These are phyloP conservation scores for Kwoniella shandongensis DNA, from an alignment of 768 basidiomycete species.

Conservation along the genomic window DNA sequence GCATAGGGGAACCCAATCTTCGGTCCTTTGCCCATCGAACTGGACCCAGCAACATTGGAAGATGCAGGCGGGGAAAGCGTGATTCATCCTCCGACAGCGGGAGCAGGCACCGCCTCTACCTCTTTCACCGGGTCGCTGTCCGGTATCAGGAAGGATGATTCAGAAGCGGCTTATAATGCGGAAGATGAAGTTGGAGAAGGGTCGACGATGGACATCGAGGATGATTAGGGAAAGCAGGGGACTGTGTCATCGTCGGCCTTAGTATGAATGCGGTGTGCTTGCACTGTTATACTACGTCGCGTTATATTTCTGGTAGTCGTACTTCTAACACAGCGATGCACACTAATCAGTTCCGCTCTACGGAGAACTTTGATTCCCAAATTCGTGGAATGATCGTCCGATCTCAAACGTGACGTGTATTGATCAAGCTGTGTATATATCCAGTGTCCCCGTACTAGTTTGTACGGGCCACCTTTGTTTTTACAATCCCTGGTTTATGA, in stretches of 20 bases:
- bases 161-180: constrained; percentile 5
- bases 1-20: constrained; percentile 33
- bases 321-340: too few relatives aligned
- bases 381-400: too few relatives aligned
- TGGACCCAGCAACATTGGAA: constrained; percentile 16
- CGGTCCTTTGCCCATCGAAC: constrained; percentile 30
- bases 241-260: too few relatives aligned
- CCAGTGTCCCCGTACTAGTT: too few relatives aligned
- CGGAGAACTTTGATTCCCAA: too few relatives aligned
- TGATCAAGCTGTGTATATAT: too few relatives aligned
- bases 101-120: background rate
- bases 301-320: too few relatives aligned
- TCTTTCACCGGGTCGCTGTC: background rate
- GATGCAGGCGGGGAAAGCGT: constrained; percentile 27
- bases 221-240: constrained; percentile 20
- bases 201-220: constrained; percentile 39
- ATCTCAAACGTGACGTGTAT: too few relatives aligned
- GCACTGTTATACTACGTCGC: background rate
- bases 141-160: background rate
- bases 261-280: background rate
- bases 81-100: constrained; percentile 14
- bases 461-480: too few relatives aligned
- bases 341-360: too few relatives aligned
- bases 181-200: constrained; percentile 25
- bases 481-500: too few relatives aligned